Conservation (phyloP, 164 flowering plant species). For the Liquidambar formosana region DNA sequence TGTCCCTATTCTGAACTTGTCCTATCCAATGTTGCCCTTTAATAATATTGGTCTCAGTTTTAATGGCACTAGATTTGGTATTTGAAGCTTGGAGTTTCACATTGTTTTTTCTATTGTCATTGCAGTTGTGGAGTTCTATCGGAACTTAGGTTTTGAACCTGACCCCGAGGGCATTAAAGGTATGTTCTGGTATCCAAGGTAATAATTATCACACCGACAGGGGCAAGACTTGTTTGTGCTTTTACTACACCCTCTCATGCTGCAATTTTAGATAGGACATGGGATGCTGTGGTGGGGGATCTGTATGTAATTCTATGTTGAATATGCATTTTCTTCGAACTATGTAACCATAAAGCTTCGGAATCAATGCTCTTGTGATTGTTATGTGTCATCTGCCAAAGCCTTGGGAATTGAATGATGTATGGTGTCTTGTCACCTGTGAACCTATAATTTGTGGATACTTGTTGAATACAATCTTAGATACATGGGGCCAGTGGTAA, state of each 20-base stretch:
- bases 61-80: too few relatives aligned
- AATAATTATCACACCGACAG: constrained; percentile 16
- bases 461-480: too few relatives aligned
- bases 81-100: constrained; percentile 1
- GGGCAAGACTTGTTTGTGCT: neutral
- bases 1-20: too few relatives aligned
- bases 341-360: neutral
- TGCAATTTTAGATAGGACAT: neutral
- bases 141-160: constrained; percentile 84
- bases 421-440: too few relatives aligned
- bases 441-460: too few relatives aligned
- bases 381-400: neutral
- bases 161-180: constrained; percentile 99
- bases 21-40: neutral
- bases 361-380: neutral
- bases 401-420: neutral
- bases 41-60: neutral
- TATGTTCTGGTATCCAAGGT: constrained; percentile 92
- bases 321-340: neutral
- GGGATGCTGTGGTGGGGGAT: neutral
- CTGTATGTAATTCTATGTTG: constrained; percentile 6
- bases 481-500: too few relatives aligned
- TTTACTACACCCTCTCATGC: too few relatives aligned
- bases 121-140: constrained; percentile 96
- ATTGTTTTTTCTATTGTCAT: constrained; percentile 6